Evolutionary conservation across 805 yeast genomes (phyloP).

Genomic region (Saccharomyces cerevisiae): DNA sequence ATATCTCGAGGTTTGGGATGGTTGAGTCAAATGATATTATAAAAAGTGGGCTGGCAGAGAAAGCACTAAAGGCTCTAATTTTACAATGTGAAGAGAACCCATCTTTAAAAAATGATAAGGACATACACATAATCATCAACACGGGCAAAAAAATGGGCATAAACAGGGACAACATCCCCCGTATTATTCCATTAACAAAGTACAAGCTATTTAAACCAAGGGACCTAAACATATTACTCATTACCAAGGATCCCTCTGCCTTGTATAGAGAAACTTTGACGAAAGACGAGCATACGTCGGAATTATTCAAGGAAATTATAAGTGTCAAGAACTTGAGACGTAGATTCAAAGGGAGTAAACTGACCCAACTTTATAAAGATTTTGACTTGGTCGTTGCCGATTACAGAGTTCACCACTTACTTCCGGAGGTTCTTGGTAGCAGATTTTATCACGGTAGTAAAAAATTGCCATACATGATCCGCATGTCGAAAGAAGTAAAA

Average conservation of each 20-base stretch:
- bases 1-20: not conserved
- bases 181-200: conserved; percentile 50
- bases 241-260: conserved; percentile 68
- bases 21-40: not conserved
- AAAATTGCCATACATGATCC: conserved; percentile 60
- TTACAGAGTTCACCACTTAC: conserved; percentile 51
- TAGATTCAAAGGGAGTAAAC: conserved; percentile 36
- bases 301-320: conserved; percentile 51
- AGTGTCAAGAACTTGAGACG: conserved; percentile 50
- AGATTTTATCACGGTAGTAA: conserved; percentile 56
- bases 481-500: conserved; percentile 37
- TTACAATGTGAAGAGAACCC: conserved; percentile 27
- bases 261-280: conserved; percentile 43
- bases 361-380: conserved; percentile 46
- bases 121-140: conserved; percentile 37
- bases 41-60: conserved; percentile 3
- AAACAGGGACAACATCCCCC: conserved; percentile 43
- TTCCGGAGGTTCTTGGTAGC: conserved; percentile 51
- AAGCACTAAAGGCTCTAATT: conserved; percentile 20
- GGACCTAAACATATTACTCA: conserved; percentile 45
- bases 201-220: conserved; percentile 41
- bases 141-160: conserved; percentile 38
- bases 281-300: conserved; percentile 49
- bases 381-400: conserved; percentile 65
- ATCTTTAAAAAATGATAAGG: conserved; percentile 21